Conservation (phyloP, 2,329 filamentous ascomycete genomes). For the Hymenoscyphus repandus region DNA sequence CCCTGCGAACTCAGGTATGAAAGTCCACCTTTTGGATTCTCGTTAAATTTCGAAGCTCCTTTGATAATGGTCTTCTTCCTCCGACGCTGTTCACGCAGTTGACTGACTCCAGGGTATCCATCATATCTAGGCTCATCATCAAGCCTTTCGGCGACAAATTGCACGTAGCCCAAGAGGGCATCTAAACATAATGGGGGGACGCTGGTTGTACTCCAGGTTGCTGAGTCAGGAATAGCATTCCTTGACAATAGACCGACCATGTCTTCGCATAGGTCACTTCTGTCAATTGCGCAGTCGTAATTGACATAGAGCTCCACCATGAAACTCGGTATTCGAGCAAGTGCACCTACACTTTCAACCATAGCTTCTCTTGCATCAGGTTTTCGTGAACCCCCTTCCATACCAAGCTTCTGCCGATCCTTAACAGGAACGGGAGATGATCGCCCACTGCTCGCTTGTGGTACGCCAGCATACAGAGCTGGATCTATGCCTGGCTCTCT, state of each 20-base stretch:
- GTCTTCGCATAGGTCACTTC: slow-evolving; percentile 89
- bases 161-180: slow-evolving; percentile 82
- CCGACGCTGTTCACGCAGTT: slow-evolving; percentile 65
- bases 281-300: slow-evolving; percentile 92
- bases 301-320: slow-evolving; percentile 96
- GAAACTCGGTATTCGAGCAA: slow-evolving; percentile 89
- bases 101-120: slow-evolving; percentile 59
- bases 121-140: slow-evolving; percentile 61
- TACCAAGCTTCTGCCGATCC: slow-evolving; percentile 84
- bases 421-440: slow-evolving; percentile 87
- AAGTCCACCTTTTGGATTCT: slow-evolving; percentile 84
- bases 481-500: slow-evolving; percentile 86
- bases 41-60: slow-evolving; percentile 88
- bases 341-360: slow-evolving; percentile 91
- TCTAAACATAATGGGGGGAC: slow-evolving; percentile 93
- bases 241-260: slow-evolving; percentile 88
- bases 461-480: slow-evolving; percentile 85
- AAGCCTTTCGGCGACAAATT: slow-evolving; percentile 83
- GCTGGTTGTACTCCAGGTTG: slow-evolving; percentile 98
- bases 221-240: slow-evolving; percentile 94
- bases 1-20: slow-evolving; percentile 80
- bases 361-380: slow-evolving; percentile 96
- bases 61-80: slow-evolving; percentile 86
- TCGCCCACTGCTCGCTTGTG: slow-evolving; percentile 74
- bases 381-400: slow-evolving; percentile 87